phyloP scores from a whole-genome alignment of 371 early-diverging fungal species.

The Dichotomocladium elegans region DNA sequence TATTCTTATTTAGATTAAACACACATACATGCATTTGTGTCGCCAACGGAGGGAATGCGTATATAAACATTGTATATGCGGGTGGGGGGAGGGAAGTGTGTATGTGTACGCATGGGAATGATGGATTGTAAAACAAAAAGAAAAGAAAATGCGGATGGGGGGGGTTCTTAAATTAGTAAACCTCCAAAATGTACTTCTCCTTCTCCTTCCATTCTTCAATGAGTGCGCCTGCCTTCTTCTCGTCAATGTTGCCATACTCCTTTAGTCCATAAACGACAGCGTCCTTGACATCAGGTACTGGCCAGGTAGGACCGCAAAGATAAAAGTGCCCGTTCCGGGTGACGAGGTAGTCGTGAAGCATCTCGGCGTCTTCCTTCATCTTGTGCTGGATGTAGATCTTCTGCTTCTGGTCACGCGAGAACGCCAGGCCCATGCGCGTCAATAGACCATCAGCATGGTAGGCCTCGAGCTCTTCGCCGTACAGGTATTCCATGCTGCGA shows the following conservation, averaged over 20 bases:
- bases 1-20: too few species aligned
- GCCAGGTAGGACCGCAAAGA: constrained; percentile 94
- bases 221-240: constrained; percentile 60
- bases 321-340: constrained; percentile 83
- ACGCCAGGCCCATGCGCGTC: constrained; percentile 84
- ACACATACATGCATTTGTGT: too few species aligned
- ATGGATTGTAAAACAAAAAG: background rate
- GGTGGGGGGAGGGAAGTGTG: too few species aligned
- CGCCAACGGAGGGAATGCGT: too few species aligned
- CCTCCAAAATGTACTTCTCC: constrained; percentile 90
- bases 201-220: constrained; percentile 90
- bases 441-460: constrained; percentile 84
- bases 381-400: constrained; percentile 95
- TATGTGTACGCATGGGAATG: too few species aligned
- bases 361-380: constrained; percentile 79
- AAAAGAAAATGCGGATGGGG: too few species aligned
- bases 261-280: constrained; percentile 81
- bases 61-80: too few species aligned
- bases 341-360: constrained; percentile 72
- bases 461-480: constrained; percentile 92
- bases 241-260: constrained; percentile 54
- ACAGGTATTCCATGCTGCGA: constrained; percentile 88
- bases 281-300: constrained; percentile 90
- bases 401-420: constrained; percentile 89
- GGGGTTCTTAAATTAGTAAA: constrained; percentile 55